Base-by-base conservation (phyloP, 1,284 basidiomycete species). In the Papiliotrema fonsecae region DNA sequence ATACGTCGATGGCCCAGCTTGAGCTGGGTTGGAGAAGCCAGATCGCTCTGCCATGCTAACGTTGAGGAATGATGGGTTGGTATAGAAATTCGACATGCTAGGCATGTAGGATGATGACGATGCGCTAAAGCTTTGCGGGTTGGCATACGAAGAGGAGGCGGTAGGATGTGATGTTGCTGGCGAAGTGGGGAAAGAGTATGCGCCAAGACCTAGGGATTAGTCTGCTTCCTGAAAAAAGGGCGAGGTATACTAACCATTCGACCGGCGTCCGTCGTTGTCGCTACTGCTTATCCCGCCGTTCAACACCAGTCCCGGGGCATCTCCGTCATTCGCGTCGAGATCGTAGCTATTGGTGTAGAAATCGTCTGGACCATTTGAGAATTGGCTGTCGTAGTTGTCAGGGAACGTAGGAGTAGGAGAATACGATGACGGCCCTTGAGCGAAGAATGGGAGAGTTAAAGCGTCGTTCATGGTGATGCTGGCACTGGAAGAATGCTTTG, bases 321-420 rank as follows among this genome's bases (percentile, higher is more conserved):
- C 52, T 7, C 18, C 27, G 24, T 41, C 47, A 32, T 46, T 25
- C 39, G 45, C 6, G 27, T 50, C 53, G 37, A 60, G 9, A 47
- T 45, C 47, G 43, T 43, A 28, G 6, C 35, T 22, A 26, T 38
- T 45, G 6, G 22, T 18, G 24, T 37, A 45, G 26, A 26, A 45
- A 4, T 45, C 44, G 19, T 38, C 44, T 7, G 9, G 19, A 7
- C 6, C 11, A 22, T 38, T 45, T 4, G 44, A 37, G 21, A 38
- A 47, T n/a, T 16, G 7, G 13, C 10, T 10, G 13, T 47, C 45
- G 45, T 39, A 47, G 10, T 7, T 27, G 19, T 47, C 45, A 3
- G 19, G 10, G 25, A 47, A 47, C 4, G 45, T 36, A 10, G 45
- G 45, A 21, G 45, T 39, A 19, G 45, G 45, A 6, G 45, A 37